Percentiles rank a stretch among this genome's conserved stretches.
Evolutionary conservation across 441 rosid species (phyloP).

Genomic region (Hura crepitans): DNA sequence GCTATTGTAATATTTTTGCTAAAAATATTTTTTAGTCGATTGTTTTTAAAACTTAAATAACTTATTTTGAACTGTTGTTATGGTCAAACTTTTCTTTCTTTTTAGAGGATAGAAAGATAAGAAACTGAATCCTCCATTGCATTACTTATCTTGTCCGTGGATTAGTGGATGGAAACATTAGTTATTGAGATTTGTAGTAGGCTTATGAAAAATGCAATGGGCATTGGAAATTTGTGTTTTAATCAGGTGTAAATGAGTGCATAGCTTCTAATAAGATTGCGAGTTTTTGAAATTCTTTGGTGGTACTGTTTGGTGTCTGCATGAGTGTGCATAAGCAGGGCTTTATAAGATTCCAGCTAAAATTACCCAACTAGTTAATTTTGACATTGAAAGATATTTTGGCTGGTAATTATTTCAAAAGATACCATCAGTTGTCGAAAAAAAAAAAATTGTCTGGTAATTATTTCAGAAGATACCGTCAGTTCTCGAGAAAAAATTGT

Average conservation of each 20-base stretch:
- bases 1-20: neutral
- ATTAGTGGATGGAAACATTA: constrained; percentile 5
- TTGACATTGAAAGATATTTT: neutral
- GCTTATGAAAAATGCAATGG: neutral
- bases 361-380: neutral
- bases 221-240: neutral
- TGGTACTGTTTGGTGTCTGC: neutral
- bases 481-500: neutral
- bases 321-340: constrained; percentile 2
- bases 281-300: neutral
- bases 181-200: neutral
- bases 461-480: neutral
- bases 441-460: neutral
- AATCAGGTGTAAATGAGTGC: too few relatives aligned
- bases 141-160: neutral
- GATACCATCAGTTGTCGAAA: neutral
- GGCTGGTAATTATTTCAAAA: neutral
- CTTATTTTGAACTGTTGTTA: neutral
- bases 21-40: neutral
- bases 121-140: neutral
- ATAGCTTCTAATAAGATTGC: neutral
- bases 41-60: neutral
- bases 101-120: neutral
- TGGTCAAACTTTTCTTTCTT: neutral
- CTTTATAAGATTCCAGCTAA: neutral